A percentile compares a stretch with the other conserved stretches of the same genome.
phyloP scores from a whole-genome alignment of 208 protist species.

The Blechomonas ayalai region DNA sequence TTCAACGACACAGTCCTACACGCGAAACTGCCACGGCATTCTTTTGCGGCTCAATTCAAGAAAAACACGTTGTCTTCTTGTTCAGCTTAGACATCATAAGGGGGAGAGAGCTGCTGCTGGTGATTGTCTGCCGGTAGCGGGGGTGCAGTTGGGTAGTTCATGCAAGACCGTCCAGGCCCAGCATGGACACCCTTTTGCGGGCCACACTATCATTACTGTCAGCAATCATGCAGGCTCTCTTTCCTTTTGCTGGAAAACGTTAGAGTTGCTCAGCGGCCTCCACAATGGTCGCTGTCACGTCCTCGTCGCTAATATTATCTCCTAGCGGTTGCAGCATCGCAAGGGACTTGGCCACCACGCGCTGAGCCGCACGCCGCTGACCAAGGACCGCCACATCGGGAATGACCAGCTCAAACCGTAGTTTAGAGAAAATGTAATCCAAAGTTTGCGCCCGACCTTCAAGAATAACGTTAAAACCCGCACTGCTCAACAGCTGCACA shows the following conservation, averaged over 20 bases:
- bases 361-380: slow-evolving; percentile 83
- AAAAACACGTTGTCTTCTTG: no score
- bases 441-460: slow-evolving; percentile 87
- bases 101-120: no score
- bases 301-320: slow-evolving; percentile 14
- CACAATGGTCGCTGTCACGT: slow-evolving; percentile 12
- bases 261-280: slow-evolving; percentile 11
- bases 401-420: slow-evolving; percentile 87
- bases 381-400: slow-evolving; percentile 64
- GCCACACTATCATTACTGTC: no score
- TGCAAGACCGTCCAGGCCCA: no score
- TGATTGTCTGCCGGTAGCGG: no score
- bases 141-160: no score
- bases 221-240: no score
- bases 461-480: slow-evolving; percentile 86
- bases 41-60: no score
- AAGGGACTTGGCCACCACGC: slow-evolving; percentile 75
- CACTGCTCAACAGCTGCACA: slow-evolving; percentile 54
- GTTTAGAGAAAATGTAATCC: slow-evolving; percentile 71
- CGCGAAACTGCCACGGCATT: no score
- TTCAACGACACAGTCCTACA: no score
- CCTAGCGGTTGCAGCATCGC: slow-evolving; percentile 18
- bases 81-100: no score
- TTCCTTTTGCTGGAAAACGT: slow-evolving; percentile 1
- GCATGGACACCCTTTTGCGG: no score